Evolutionary conservation across 805 yeast species (phyloP), one percentile per base, ranked within the genome.

Genomic region (Grigorovia transvaalensis): DNA sequence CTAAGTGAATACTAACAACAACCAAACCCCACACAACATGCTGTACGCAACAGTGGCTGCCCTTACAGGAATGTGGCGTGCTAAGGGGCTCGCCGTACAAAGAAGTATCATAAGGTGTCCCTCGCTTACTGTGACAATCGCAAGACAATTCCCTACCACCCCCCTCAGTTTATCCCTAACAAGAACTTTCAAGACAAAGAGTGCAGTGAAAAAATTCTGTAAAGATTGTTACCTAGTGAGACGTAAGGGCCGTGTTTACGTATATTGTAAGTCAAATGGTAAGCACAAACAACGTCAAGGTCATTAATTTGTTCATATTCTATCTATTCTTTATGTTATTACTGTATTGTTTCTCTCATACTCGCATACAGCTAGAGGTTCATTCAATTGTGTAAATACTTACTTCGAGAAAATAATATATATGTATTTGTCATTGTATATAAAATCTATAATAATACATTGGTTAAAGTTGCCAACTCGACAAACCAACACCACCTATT

Each of bases 261-360:
- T 93, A 43, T 84, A 87, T 66, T 91, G 99, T 76, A 93, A 90
- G 68, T 76, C 93, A 47, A 88, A 90, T 67, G 88, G 89, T 56
- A 88, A 88, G 67, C 98, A 90, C 71, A 90, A 90, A 71, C 97
- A 90, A 71, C 87, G 96, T 69, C 96, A 88, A 69, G 88, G 88
- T 59, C 83, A 67, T 65, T 19, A n/a, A 17, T 9, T 23, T 8
- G 38, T 33, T 33, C 11, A 33, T 33, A 33, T 44, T 17, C 12
- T n/a, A 2, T 11, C 8, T 11, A 33, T 23, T 23, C 3, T 23
- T 23, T 6, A 33, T n/a, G n/a, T n/a, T n/a, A 33, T 33, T 33
- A 33, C 2, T 27, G 23, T 43, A 40, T 45, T 43, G 40, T 41
- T 46, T 35, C 42, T 27, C 29, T 6, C 30, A 46, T 30, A 18